Evolutionary conservation across 371 early-diverging fungal species (phyloP).

Genomic region (Capillidium heterosporum): DNA sequence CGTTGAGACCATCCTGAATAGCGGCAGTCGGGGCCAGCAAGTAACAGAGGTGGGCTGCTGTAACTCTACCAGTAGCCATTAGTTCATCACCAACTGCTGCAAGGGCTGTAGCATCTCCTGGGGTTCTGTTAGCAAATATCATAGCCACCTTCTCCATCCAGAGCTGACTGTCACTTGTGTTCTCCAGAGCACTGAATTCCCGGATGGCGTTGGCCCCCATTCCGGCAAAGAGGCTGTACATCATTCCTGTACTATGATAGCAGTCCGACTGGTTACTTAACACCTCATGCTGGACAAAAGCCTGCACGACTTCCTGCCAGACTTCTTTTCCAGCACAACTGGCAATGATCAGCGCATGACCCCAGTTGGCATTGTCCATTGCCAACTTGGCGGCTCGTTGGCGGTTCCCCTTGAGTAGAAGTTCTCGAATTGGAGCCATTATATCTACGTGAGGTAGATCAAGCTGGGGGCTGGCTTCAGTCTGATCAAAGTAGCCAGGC

Average conservation of each 20-base stretch:
- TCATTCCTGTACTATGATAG: conserved; percentile 40
- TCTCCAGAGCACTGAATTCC: not conserved
- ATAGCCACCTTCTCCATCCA: conserved; percentile 56
- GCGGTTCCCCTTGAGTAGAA: conserved; percentile 57
- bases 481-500: conserved; percentile 6
- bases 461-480: conserved; percentile 13
- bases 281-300: conserved; percentile 30
- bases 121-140: conserved; percentile 69
- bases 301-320: conserved; percentile 59
- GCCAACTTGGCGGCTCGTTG: conserved; percentile 53
- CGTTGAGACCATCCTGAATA: conserved; percentile 35
- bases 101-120: conserved; percentile 50
- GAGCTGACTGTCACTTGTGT: conserved; percentile 1
- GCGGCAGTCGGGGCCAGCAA: conserved; percentile 36
- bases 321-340: conserved; percentile 64
- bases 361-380: conserved; percentile 54
- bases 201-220: conserved; percentile 21
- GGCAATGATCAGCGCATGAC: conserved; percentile 77
- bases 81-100: conserved; percentile 61
- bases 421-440: conserved; percentile 15
- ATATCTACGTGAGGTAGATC: conserved; percentile 13
- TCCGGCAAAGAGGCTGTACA: conserved; percentile 58
- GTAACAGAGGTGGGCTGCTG: conserved; percentile 76
- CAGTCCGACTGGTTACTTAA: not conserved
- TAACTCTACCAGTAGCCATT: conserved; percentile 27